These are phyloP conservation scores for Clavispora vitiphila DNA, from an alignment of 805 yeast species.

Conservation along the genomic window DNA sequence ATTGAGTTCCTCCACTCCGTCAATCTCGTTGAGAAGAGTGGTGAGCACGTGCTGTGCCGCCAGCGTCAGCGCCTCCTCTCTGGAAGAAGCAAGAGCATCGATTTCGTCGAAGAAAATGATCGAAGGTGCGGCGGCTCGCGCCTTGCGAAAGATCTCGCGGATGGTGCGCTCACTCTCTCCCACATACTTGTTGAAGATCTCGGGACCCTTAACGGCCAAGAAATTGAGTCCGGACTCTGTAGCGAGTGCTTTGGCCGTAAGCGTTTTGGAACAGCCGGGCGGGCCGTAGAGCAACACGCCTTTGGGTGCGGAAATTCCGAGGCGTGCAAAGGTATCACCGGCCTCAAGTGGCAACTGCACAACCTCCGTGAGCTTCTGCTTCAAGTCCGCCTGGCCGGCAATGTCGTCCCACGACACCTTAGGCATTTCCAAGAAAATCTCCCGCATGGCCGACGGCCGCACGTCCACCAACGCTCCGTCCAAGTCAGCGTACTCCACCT, in stretches of 20 bases:
- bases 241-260: conserved; percentile 93
- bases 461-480: conserved; percentile 70
- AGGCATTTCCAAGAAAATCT: conserved; percentile 90
- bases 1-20: conserved; percentile 91
- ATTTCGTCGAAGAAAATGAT: conserved; percentile 95
- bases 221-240: conserved; percentile 93
- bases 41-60: conserved; percentile 85
- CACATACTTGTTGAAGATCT: conserved; percentile 87
- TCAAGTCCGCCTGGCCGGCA: conserved; percentile 88
- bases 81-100: conserved; percentile 81
- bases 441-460: conserved; percentile 96
- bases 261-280: conserved; percentile 95
- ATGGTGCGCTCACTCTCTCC: conserved; percentile 94
- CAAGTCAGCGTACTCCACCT: conserved; percentile 53
- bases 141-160: conserved; percentile 89
- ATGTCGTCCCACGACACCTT: conserved; percentile 90
- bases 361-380: conserved; percentile 78
- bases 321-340: conserved; percentile 62
- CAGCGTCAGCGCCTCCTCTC: conserved; percentile 60
- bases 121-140: conserved; percentile 92
- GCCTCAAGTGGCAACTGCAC: conserved; percentile 89
- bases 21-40: conserved; percentile 88
- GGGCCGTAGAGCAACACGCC: conserved; percentile 95
- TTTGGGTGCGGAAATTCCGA: conserved; percentile 88
- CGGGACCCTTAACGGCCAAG: conserved; percentile 95